Evolutionary conservation across 2,329 filamentous ascomycete genomes (phyloP).

Genomic region (Amesomyces nigricolor): DNA sequence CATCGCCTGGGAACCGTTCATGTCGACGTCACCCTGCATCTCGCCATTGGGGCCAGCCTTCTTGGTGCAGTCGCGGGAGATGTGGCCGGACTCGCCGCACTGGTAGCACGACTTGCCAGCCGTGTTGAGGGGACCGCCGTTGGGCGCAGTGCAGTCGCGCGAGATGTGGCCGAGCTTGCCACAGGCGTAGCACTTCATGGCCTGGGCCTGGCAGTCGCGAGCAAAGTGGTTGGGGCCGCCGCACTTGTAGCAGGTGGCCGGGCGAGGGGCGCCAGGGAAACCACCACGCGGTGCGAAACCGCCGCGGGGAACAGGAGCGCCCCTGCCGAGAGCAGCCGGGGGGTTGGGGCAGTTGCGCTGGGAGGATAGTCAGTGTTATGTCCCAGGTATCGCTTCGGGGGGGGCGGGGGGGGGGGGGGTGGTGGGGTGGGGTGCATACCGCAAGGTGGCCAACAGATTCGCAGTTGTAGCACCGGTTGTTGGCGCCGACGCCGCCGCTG

Average conservation of each 20-base stretch:
- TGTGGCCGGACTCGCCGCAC: conserved; percentile 92
- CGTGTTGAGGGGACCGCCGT: conserved; percentile 91
- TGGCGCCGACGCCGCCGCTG: conserved; percentile 74
- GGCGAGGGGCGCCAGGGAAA: conserved; percentile 61
- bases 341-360: conserved; percentile 81
- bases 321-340: conserved; percentile 58
- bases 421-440: conserved; percentile 58
- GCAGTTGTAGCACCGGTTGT: conserved; percentile 94
- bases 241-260: conserved; percentile 69
- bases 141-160: conserved; percentile 89
- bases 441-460: conserved; percentile 89
- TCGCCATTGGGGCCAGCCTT: conserved; percentile 52
- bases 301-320: conserved; percentile 64
- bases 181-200: conserved; percentile 98
- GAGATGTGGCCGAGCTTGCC: conserved; percentile 94
- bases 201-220: conserved; percentile 94
- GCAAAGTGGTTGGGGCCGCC: conserved; percentile 95
- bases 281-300: conserved; percentile 67
- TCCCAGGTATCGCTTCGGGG: no score
- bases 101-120: conserved; percentile 98
- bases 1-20: conserved; percentile 37
- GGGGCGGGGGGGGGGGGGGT: not conserved
- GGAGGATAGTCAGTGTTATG: conserved; percentile 5
- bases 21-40: conserved; percentile 40
- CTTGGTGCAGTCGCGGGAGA: conserved; percentile 88